phyloP scores from a whole-genome alignment of 1,139 yeast species.

The Geotrichum macrosporum region DNA sequence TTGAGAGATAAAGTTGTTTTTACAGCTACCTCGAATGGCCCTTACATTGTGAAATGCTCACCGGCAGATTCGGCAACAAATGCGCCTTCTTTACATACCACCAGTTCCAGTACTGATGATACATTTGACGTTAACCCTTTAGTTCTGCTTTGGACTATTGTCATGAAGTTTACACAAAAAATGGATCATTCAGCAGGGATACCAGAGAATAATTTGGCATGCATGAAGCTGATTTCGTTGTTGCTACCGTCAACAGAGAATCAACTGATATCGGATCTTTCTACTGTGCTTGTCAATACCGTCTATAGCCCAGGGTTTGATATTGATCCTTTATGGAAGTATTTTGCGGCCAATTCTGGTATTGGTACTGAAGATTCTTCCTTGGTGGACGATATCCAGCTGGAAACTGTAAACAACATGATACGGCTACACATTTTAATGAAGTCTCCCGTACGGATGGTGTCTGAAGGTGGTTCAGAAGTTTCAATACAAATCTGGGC shows the following conservation, averaged over 20 bases:
- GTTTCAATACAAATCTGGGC: neutral
- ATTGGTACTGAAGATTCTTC: neutral
- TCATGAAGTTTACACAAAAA: constrained; percentile 4
- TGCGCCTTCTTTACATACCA: neutral
- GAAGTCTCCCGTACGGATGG: too few relatives aligned
- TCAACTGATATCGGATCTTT: neutral
- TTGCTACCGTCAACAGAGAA: neutral
- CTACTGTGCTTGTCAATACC: constrained; percentile 1
- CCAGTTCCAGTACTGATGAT: neutral
- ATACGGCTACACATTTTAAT: constrained; percentile 5
- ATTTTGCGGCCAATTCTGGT: neutral
- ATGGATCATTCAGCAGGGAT: neutral
- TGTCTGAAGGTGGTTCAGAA: too few relatives aligned
- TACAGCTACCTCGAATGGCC: constrained; percentile 2
- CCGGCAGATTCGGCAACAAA: neutral
- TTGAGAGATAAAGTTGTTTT: neutral
- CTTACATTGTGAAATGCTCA: constrained; percentile 3
- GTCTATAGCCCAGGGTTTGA: neutral
- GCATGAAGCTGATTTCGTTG: neutral
- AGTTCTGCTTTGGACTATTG: constrained; percentile 4
- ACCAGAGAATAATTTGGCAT: neutral
- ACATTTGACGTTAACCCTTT: constrained; percentile 6
- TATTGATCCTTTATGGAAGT: constrained; percentile 2
- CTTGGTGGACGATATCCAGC: neutral
- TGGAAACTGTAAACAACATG: neutral